Conservation (phyloP, 2,329 filamentous ascomycete species). For the Reticulascus tulasneorum region DNA sequence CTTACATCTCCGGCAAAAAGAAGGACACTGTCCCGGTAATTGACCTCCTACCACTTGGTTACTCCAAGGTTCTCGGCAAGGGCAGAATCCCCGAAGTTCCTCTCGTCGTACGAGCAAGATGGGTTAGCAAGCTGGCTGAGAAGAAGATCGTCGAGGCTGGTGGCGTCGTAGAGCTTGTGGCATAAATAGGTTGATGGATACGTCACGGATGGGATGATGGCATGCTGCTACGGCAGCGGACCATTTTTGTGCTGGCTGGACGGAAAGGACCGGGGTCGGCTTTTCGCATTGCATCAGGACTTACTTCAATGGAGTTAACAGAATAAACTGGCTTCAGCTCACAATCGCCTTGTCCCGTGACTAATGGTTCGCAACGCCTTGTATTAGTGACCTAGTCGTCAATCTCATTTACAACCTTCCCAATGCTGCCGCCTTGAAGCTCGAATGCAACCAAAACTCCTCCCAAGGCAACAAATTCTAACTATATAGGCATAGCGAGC, state of each 20-base stretch:
- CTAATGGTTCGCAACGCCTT: too few relatives aligned
- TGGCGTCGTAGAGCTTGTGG: constrained; percentile 92
- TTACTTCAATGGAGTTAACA: constrained; percentile 14
- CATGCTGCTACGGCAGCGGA: constrained; percentile 8
- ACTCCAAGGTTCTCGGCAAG: constrained; percentile 99
- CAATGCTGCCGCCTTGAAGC: too few relatives aligned
- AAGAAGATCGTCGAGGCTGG: constrained; percentile 98
- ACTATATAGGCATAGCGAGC: too few relatives aligned
- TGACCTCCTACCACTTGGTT: constrained; percentile 94
- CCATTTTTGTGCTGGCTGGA: constrained; percentile 13
- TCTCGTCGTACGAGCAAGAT: constrained; percentile 90
- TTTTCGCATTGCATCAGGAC: constrained; percentile 17
- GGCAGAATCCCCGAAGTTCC: constrained; percentile 91
- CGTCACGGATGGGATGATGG: constrained; percentile 9
- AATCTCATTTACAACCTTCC: too few relatives aligned
- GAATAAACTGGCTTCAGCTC: too few relatives aligned
- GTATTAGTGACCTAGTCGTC: too few relatives aligned
- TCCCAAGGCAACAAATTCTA: too few relatives aligned
- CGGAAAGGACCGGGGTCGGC: constrained; percentile 10
- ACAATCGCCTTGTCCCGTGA: too few relatives aligned
- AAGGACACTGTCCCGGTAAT: constrained; percentile 93
- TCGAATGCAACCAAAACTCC: too few relatives aligned
- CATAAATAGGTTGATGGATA: constrained; percentile 52
- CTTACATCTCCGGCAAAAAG: constrained; percentile 77
- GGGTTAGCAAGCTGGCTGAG: constrained; percentile 94